Evolutionary conservation across 352 stramenopile genomes (phyloP).

Genomic region (Phytophthora quininea): DNA sequence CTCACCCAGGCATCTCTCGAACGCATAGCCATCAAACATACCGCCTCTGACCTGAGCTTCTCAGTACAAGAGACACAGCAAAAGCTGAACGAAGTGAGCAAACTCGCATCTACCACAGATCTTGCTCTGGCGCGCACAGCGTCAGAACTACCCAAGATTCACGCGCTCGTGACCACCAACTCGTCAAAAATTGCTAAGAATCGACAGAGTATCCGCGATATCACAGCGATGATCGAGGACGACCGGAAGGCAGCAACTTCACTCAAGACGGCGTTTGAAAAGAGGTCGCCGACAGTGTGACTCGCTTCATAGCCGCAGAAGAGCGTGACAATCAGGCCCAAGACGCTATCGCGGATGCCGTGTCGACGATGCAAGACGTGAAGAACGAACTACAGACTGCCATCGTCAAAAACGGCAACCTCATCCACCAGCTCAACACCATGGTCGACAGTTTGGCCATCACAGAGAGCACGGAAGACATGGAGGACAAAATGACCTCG

Average conservation of each 20-base stretch:
- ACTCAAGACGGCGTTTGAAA: slow-evolving; percentile 36
- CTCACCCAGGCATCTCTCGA: slow-evolving; percentile 47
- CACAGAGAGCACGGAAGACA: slow-evolving; percentile 56
- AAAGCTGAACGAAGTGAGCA: slow-evolving; percentile 50
- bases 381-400: slow-evolving; percentile 45
- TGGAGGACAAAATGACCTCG: slow-evolving; percentile 61
- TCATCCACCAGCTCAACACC: slow-evolving; percentile 71
- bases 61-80: slow-evolving; percentile 57
- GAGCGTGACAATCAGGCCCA: slow-evolving; percentile 37
- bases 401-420: slow-evolving; percentile 59
- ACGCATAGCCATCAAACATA: slow-evolving; percentile 45
- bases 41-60: slow-evolving; percentile 38
- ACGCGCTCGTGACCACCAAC: slow-evolving; percentile 44
- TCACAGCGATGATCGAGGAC: slow-evolving; percentile 39
- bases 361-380: slow-evolving; percentile 25
- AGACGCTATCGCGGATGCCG: slow-evolving; percentile 37
- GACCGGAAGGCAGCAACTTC: slow-evolving; percentile 31
- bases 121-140: slow-evolving; percentile 45
- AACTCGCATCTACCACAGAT: slow-evolving; percentile 48
- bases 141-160: slow-evolving; percentile 59
- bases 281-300: slow-evolving; percentile 31
- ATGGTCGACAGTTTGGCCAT: slow-evolving; percentile 69
- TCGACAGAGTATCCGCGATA: slow-evolving; percentile 43
- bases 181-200: slow-evolving; percentile 51
- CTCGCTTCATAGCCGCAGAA: slow-evolving; percentile 34